Percentiles rank a stretch among this genome's conserved stretches.
Conservation (phyloP, 1,139 yeast genomes). For the Torulaspora pretoriensis region DNA sequence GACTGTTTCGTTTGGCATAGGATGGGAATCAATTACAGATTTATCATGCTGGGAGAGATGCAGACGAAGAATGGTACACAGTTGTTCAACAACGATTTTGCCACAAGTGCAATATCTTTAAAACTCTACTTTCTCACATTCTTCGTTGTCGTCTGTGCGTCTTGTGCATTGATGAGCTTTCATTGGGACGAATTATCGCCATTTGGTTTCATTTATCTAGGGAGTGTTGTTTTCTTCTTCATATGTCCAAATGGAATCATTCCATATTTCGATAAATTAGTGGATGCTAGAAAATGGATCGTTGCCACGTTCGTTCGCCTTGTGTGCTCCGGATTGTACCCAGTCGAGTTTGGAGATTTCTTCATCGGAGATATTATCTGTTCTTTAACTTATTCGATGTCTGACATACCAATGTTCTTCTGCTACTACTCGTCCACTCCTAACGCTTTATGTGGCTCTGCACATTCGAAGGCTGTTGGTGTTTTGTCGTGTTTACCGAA, state of each 20-base stretch:
- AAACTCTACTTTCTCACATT: conserved; percentile 55
- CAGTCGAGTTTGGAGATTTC: conserved; percentile 93
- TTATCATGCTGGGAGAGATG: conserved; percentile 74
- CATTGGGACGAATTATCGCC: conserved; percentile 76
- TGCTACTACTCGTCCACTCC: conserved; percentile 63
- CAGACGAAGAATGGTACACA: conserved; percentile 56
- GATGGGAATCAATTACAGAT: conserved; percentile 79
- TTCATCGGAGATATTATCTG: conserved; percentile 87
- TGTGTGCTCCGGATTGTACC: conserved; percentile 76
- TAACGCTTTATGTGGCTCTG: conserved; percentile 63
- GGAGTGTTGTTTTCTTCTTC: conserved; percentile 45
- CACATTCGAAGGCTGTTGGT: conserved; percentile 73
- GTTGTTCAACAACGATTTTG: conserved; percentile 37
- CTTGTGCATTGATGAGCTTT: conserved; percentile 75
- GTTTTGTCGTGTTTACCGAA: conserved; percentile 81
- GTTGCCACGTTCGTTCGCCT: conserved; percentile 68
- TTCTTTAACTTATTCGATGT: conserved; percentile 80
- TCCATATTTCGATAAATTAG: conserved; percentile 34
- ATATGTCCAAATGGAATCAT: conserved; percentile 47
- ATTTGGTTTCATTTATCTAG: conserved; percentile 63
- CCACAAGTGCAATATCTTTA: conserved; percentile 35
- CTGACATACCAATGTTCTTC: conserved; percentile 79
- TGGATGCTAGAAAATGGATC: conserved; percentile 55
- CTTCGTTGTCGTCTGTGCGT: conserved; percentile 50
- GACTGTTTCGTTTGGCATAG: conserved; percentile 70